Evolutionary conservation across 176 grass and related monocot genomes (phyloP), one percentile per base, ranked within the genome.

Genomic region (Rhynchospora pubera): DNA sequence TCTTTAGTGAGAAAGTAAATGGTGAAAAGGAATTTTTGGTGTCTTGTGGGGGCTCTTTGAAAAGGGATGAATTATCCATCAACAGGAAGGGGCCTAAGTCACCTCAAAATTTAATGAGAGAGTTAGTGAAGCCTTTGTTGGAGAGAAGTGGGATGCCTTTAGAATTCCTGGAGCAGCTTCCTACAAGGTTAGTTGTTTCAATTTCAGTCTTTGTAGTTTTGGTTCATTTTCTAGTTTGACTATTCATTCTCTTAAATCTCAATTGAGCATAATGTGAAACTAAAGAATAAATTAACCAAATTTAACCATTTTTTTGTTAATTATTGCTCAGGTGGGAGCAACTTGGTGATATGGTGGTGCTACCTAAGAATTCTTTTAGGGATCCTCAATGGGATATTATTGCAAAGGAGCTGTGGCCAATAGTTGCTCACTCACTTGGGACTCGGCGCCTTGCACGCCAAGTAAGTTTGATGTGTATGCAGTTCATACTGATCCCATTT

Each of bases 311-410:
- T 18, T 86, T 87, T 84, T 34, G 65, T 84, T 26, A 84, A 84
- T 48, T 84, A 19, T 16, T 85, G 70, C 42, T 77, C 85, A 98
- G 95, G 83, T 98, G 95, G 95, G 92, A 98, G 53, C 86, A 88
- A 71, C 89, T 98, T 60, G 92, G 92, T 80, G 87, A 98, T 86
- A 87, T 98, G 82, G 71, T 84, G 44, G 78, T 98, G 26, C 90
- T 97, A 85, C 90, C 92, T 50, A 98, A 98, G 73, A 91, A 88
- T 60, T 91, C 88, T 85, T 98, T 98, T 85, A 93, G 83, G 83
- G 89, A 97, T 91, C 78, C 85, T 72, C 57, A 85, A 65, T 98
- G 95, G 95, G 79, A 94, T 66, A 93, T 88, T 22, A 26, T 98
- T 85, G 79, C 84, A 21, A 83, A 89, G 69, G 92, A 93, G 85